phyloP scores from a whole-genome alignment of 1,139 yeast genomes.

The Debaryomyces fabryi region DNA sequence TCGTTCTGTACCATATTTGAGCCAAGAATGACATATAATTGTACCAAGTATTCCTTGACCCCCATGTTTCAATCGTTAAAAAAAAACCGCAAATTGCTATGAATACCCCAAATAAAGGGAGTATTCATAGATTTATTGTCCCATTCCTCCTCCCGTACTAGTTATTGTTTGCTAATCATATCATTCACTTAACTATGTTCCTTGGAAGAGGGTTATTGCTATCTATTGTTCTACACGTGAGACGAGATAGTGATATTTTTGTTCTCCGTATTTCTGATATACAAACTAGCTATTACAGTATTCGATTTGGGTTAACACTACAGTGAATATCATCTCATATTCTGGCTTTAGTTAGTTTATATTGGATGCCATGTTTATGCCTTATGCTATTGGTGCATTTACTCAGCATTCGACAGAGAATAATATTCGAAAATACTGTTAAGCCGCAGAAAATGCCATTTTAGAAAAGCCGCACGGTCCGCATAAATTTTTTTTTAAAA shows the following conservation, averaged over 20 bases:
- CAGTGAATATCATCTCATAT: not conserved
- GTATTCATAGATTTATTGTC: too few species aligned
- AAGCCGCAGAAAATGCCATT: slow-evolving; percentile 6
- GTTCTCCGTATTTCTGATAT: not conserved
- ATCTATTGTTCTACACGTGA: slow-evolving; percentile 6
- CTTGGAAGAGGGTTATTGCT: slow-evolving; percentile 4
- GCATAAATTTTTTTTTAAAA: slow-evolving; percentile 8
- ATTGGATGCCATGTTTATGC: not conserved
- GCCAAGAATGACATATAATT: not conserved
- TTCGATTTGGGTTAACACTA: not conserved
- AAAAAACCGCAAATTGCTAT: not conserved
- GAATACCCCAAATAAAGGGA: not conserved
- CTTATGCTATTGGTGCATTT: not conserved
- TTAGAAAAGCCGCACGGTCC: slow-evolving; percentile 7
- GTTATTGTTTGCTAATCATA: not conserved
- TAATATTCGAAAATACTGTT: not conserved
- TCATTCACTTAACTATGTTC: not conserved
- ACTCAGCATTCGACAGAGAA: not conserved
- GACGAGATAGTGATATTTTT: not conserved
- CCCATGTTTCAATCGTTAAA: too few species aligned
- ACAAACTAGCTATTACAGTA: not conserved
- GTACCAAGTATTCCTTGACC: too few species aligned
- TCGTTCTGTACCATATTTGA: not conserved
- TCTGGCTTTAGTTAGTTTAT: not conserved
- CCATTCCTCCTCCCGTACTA: not conserved